Conservation (phyloP, 2,329 filamentous ascomycete species). For the Colletotrichum sp. region DNA sequence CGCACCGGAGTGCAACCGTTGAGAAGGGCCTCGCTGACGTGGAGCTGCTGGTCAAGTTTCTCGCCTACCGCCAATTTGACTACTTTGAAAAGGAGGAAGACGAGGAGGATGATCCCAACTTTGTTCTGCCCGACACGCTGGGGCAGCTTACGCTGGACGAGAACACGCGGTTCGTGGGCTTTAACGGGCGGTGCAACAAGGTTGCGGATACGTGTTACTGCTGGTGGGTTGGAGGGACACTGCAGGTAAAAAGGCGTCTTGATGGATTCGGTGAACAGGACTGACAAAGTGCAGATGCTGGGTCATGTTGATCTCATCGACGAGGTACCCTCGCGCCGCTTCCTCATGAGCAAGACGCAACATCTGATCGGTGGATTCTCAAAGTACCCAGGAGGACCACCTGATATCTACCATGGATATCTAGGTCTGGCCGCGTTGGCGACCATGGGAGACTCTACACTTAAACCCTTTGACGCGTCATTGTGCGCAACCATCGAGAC, state of each 20-base stretch:
- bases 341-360: slow-evolving; percentile 84
- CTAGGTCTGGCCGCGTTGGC: slow-evolving; percentile 83
- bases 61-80: slow-evolving; percentile 67
- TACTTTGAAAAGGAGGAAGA: slow-evolving; percentile 56
- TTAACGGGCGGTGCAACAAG: slow-evolving; percentile 92
- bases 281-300: slow-evolving; percentile 54
- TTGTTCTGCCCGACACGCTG: slow-evolving; percentile 33
- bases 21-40: slow-evolving; percentile 38
- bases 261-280: slow-evolving; percentile 34
- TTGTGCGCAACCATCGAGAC: slow-evolving; percentile 75
- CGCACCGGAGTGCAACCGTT: slow-evolving; percentile 34
- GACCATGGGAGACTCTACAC: slow-evolving; percentile 69
- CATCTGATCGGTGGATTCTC: slow-evolving; percentile 84
- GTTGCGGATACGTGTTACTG: slow-evolving; percentile 93
- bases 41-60: slow-evolving; percentile 51
- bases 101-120: slow-evolving; percentile 32
- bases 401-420: slow-evolving; percentile 88
- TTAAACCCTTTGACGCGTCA: slow-evolving; percentile 75
- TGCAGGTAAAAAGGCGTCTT: slow-evolving; percentile 40
- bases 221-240: slow-evolving; percentile 83
- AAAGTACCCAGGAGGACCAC: slow-evolving; percentile 70
- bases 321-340: slow-evolving; percentile 67
- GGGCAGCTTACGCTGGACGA: slow-evolving; percentile 36
- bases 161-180: slow-evolving; percentile 63
- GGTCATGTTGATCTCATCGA: slow-evolving; percentile 63